Evolutionary conservation across 345 rosid genomes (phyloP).

Genomic region (Pelargonium nanum): DNA sequence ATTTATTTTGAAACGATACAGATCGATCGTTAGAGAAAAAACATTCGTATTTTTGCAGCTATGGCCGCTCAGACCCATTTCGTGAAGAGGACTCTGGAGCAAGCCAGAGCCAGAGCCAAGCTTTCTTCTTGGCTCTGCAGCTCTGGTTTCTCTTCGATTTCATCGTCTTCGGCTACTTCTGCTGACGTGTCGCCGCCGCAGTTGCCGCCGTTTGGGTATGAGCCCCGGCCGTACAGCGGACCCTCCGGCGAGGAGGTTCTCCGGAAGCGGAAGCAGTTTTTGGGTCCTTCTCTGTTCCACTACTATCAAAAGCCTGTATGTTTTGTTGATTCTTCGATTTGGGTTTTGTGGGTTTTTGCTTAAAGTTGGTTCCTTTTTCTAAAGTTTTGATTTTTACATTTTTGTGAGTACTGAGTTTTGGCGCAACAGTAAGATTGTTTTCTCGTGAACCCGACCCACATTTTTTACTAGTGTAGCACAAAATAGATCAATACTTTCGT

Average conservation of each 20-base stretch:
- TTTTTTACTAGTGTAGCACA: no score
- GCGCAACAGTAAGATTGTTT: no score
- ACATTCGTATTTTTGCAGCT: no score
- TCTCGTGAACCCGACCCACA: no score
- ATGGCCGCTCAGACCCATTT: slow-evolving; percentile 40
- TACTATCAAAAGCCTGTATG: slow-evolving; percentile 83
- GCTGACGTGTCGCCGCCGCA: slow-evolving; percentile 25
- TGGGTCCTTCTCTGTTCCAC: slow-evolving; percentile 84
- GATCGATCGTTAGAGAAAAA: no score
- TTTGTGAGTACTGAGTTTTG: no score
- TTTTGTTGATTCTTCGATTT: neutral
- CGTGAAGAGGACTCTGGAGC: slow-evolving; percentile 23
- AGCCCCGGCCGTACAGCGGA: slow-evolving; percentile 65
- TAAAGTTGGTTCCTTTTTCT: neutral
- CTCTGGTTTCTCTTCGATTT: slow-evolving; percentile 15
- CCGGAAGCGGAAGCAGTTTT: slow-evolving; percentile 63
- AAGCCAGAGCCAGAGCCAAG: slow-evolving; percentile 10
- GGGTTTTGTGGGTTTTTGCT: neutral
- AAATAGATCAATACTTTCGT: no score
- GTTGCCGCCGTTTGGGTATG: slow-evolving; percentile 60
- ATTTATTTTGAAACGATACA: no score
- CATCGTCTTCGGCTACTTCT: slow-evolving; percentile 18
- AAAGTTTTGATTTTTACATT: neutral
- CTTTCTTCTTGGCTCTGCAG: slow-evolving; percentile 3
- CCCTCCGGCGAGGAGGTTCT: slow-evolving; percentile 61